A percentile compares a stretch with the other conserved stretches of the same genome.
These are phyloP conservation scores for Diaporthe citriasiana DNA, from an alignment of 2,329 filamentous ascomycete genomes.

Conservation along the genomic window DNA sequence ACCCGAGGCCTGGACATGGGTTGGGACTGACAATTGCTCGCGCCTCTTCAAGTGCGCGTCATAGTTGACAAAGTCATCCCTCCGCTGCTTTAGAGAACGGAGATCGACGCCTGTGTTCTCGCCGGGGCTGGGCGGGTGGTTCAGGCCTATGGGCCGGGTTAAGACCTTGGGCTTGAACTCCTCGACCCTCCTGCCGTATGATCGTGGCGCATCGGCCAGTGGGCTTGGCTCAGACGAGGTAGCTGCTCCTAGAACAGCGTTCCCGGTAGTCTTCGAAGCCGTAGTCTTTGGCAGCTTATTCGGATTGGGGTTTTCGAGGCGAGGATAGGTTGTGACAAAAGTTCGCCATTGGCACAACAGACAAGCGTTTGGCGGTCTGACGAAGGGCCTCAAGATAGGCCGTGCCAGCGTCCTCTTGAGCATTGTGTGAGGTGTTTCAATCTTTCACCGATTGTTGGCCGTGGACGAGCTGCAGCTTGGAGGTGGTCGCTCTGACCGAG, in stretches of 20 bases:
- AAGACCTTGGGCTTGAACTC: conserved; percentile 72
- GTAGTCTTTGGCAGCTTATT: conserved; percentile 39
- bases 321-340: conserved; percentile 61
- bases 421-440: conserved; percentile 29
- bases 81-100: conserved; percentile 76
- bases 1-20: neutral
- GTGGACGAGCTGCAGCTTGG: neutral
- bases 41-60: conserved; percentile 85
- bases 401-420: conserved; percentile 25
- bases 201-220: conserved; percentile 70
- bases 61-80: conserved; percentile 86
- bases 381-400: conserved; percentile 10
- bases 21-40: conserved; percentile 75
- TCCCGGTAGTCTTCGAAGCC: conserved; percentile 44
- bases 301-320: conserved; percentile 44
- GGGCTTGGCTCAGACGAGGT: conserved; percentile 53
- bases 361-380: conserved; percentile 54
- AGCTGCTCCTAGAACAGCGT: conserved; percentile 31
- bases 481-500: neutral
- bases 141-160: conserved; percentile 85
- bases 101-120: conserved; percentile 85
- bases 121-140: conserved; percentile 78
- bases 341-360: conserved; percentile 66
- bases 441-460: neutral
- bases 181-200: conserved; percentile 69